Percentiles rank a stretch among this genome's conserved stretches.
phyloP scores from a whole-genome alignment of 345 rosid genomes.

The Salix caprea region DNA sequence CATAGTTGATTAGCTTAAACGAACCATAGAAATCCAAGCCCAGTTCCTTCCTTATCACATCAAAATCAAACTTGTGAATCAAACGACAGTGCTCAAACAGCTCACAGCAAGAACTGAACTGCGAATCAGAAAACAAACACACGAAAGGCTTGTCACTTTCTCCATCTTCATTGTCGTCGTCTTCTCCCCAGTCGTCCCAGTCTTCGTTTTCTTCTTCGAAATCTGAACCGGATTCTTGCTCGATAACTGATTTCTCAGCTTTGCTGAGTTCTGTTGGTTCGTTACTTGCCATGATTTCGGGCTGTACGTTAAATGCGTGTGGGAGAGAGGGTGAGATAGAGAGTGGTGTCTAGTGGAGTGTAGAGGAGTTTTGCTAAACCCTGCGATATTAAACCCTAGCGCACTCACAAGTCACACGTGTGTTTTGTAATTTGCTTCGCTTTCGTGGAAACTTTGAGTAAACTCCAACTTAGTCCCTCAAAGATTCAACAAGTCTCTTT shows the following conservation, averaged over 20 bases:
- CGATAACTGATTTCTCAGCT: neutral
- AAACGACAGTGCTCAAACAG: constrained; percentile 61
- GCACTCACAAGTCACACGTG: neutral
- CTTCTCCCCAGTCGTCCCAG: constrained; percentile 68
- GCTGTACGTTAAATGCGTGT: neutral
- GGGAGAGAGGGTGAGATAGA: neutral
- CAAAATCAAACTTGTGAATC: constrained; percentile 59
- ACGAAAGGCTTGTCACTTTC: constrained; percentile 34
- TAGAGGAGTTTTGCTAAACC: too few relatives aligned
- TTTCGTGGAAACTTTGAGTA: neutral
- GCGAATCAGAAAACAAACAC: constrained; percentile 68
- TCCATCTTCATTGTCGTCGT: constrained; percentile 31
- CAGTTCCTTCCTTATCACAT: constrained; percentile 38
- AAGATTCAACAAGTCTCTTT: neutral
- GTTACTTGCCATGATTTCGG: constrained; percentile 2
- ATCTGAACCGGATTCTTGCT: neutral
- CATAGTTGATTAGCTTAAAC: constrained; percentile 81
- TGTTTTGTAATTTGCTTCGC: neutral
- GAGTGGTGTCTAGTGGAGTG: too few relatives aligned
- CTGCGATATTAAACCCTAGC: neutral
- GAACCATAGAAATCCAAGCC: constrained; percentile 67
- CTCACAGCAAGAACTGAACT: constrained; percentile 40
- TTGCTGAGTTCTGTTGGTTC: neutral
- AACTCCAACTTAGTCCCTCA: neutral
- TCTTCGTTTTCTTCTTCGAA: constrained; percentile 27